These are phyloP conservation scores for Penicillium frequentans DNA, from an alignment of 2,329 filamentous ascomycete species.

Conservation along the genomic window DNA sequence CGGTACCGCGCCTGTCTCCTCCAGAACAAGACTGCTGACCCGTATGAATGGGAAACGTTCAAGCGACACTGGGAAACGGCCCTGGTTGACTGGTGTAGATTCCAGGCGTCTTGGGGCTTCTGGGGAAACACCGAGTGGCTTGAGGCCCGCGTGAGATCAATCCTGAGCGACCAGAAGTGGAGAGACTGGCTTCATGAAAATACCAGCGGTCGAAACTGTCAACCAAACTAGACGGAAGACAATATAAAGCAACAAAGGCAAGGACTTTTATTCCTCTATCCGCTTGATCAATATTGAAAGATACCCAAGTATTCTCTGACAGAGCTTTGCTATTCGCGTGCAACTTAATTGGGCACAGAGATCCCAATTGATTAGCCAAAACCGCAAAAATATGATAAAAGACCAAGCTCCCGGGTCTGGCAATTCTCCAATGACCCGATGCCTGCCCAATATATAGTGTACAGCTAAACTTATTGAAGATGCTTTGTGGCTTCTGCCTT, in stretches of 20 bases:
- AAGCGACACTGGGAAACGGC: slow-evolving; percentile 65
- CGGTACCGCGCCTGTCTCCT: slow-evolving; percentile 43
- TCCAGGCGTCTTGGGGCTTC: slow-evolving; percentile 62
- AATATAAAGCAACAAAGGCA: neutral
- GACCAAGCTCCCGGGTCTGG: slow-evolving; percentile 11
- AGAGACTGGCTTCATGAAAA: slow-evolving; percentile 44
- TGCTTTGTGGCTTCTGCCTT: slow-evolving; percentile 8
- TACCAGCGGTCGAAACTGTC: neutral
- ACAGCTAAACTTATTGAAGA: slow-evolving; percentile 7
- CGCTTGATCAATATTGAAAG: neutral
- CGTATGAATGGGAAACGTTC: slow-evolving; percentile 58
- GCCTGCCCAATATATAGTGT: slow-evolving; percentile 10
- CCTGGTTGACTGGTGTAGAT: slow-evolving; percentile 66
- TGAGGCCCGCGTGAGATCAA: slow-evolving; percentile 54
- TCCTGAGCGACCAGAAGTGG: slow-evolving; percentile 50
- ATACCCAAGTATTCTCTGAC: neutral
- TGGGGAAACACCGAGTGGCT: slow-evolving; percentile 63
- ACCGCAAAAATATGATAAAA: slow-evolving; percentile 10
- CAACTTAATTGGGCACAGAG: neutral
- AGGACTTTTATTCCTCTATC: neutral
- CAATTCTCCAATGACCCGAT: slow-evolving; percentile 1
- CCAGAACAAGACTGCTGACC: slow-evolving; percentile 7
- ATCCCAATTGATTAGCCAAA: slow-evolving; percentile 6
- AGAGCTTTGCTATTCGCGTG: neutral
- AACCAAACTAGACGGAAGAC: neutral